phyloP scores from a whole-genome alignment of 2,329 filamentous ascomycete species.

The Fusarium tuaranense region DNA sequence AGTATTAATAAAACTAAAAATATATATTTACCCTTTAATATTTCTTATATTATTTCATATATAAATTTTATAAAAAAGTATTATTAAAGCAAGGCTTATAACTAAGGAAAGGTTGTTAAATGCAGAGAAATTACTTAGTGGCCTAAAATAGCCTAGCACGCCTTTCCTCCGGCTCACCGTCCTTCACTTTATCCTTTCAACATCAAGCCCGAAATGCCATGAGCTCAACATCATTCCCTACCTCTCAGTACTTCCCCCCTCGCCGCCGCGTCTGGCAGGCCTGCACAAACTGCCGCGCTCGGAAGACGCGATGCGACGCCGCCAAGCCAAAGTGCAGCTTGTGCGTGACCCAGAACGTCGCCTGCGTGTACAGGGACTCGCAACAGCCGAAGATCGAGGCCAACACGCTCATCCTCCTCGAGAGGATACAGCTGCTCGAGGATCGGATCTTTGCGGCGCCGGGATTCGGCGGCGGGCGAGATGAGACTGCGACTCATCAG shows the following conservation, averaged over 20 bases:
- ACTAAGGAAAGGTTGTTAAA: no score
- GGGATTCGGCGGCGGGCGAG: not conserved
- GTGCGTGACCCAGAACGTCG: constrained; percentile 44
- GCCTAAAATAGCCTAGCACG: no score
- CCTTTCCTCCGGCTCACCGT: no score
- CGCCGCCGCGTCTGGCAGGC: constrained; percentile 38
- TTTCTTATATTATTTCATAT: no score
- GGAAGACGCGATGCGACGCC: constrained; percentile 48
- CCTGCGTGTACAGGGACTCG: constrained; percentile 46
- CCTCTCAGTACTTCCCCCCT: constrained; percentile 15
- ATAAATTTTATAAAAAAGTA: no score
- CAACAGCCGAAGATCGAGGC: constrained; percentile 45
- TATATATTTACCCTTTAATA: no score
- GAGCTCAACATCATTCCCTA: not conserved
- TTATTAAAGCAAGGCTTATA: no score
- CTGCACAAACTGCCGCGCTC: constrained; percentile 46
- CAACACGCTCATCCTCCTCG: constrained; percentile 44
- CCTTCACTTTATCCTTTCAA: not conserved
- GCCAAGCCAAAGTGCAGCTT: constrained; percentile 44
- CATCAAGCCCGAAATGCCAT: not conserved
- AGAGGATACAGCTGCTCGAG: constrained; percentile 47
- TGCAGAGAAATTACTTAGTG: no score
- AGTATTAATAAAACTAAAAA: no score
- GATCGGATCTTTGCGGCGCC: constrained; percentile 38
- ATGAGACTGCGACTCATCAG: rapidly evolving